Evolutionary conservation across 2,329 filamentous ascomycete genomes (phyloP).

Genomic region (Aspergillus tubingensis): DNA sequence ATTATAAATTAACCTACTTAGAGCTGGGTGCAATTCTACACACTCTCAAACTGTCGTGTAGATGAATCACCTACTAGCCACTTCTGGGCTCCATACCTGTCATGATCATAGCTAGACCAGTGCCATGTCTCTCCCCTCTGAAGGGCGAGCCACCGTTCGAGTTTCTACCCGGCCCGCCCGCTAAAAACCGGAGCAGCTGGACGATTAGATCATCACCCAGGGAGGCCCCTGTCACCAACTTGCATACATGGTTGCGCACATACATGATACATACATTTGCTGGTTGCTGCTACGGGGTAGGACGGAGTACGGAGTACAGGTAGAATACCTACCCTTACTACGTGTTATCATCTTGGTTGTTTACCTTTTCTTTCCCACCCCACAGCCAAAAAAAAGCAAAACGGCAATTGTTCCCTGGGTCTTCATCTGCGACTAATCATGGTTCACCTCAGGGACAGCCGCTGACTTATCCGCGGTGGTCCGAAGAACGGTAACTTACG

Average conservation of each 20-base stretch:
- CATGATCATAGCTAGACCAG: no score
- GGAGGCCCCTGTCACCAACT: background rate
- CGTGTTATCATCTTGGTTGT: background rate
- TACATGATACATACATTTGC: background rate
- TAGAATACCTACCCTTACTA: background rate
- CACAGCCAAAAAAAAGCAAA: slow-evolving; percentile 4
- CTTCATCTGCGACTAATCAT: background rate
- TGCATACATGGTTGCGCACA: background rate
- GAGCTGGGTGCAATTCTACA: no score
- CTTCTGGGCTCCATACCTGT: no score
- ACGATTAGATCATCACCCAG: slow-evolving; percentile 1
- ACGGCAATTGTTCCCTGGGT: slow-evolving; percentile 15
- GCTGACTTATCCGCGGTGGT: slow-evolving; percentile 10
- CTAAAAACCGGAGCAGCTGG: background rate
- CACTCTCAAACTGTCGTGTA: no score
- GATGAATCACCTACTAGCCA: no score
- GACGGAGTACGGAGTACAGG: background rate
- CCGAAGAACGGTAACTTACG: slow-evolving; percentile 16
- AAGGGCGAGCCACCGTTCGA: background rate
- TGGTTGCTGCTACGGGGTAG: background rate
- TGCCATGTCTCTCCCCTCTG: no score
- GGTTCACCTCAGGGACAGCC: slow-evolving; percentile 14
- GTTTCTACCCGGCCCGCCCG: background rate
- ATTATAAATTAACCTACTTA: no score
- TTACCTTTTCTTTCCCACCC: background rate